phyloP scores from a whole-genome alignment of 1,139 yeast genomes.

The Geotrichum bryndzae region DNA sequence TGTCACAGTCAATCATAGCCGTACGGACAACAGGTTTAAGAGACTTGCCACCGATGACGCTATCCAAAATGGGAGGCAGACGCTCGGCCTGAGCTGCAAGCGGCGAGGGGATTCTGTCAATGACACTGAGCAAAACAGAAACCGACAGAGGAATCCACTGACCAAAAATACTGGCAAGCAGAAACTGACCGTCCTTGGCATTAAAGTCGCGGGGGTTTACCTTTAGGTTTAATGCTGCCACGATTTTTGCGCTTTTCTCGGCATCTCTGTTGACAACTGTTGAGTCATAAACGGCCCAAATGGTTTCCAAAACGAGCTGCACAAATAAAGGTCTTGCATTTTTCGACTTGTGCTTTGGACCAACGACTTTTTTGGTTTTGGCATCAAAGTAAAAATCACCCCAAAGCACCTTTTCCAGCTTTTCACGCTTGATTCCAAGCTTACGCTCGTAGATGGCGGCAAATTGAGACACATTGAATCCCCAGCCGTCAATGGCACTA shows the following conservation, averaged over 20 bases:
- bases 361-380: constrained; percentile 68
- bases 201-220: constrained; percentile 70
- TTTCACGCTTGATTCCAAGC: constrained; percentile 75
- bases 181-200: constrained; percentile 64
- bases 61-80: constrained; percentile 58
- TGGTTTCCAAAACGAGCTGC: constrained; percentile 75
- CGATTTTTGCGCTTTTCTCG: constrained; percentile 70
- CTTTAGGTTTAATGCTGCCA: constrained; percentile 60
- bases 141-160: constrained; percentile 95
- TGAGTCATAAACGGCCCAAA: constrained; percentile 85
- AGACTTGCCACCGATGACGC: constrained; percentile 50
- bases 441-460: constrained; percentile 81
- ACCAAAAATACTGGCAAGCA: constrained; percentile 66
- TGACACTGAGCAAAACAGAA: constrained; percentile 76
- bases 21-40: constrained; percentile 36
- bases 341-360: constrained; percentile 44
- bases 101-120: constrained; percentile 84
- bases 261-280: constrained; percentile 60
- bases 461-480: constrained; percentile 83
- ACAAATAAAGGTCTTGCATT: constrained; percentile 77
- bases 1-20: constrained; percentile 62
- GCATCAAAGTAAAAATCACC: constrained; percentile 89
- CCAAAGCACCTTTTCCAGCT: constrained; percentile 85
- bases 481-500: constrained; percentile 97
- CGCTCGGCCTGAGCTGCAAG: constrained; percentile 64